A percentile compares a stretch with the other conserved stretches of the same genome.
Conservation (phyloP, 768 basidiomycete species). For the Xerocomellus chrysenteron region DNA sequence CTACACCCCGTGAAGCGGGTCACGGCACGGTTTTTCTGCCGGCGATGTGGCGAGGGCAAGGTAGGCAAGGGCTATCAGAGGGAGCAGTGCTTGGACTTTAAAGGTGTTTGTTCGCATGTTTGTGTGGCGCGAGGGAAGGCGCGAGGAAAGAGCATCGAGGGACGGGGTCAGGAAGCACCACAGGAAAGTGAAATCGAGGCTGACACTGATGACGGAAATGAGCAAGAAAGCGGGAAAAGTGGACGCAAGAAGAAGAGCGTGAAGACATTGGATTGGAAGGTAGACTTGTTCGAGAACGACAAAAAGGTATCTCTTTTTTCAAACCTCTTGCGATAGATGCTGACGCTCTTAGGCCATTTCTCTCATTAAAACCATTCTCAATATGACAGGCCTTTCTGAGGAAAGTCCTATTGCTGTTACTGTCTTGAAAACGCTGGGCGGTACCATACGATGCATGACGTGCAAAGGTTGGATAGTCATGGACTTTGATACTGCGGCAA, state of each 20-base stretch:
- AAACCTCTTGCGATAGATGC: neutral
- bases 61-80: slow-evolving; percentile 34
- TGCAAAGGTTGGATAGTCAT: slow-evolving; percentile 52
- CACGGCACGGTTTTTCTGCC: slow-evolving; percentile 60
- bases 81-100: slow-evolving; percentile 54
- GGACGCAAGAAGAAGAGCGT: slow-evolving; percentile 8
- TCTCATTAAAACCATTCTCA: slow-evolving; percentile 40
- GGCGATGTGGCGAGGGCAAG: slow-evolving; percentile 41
- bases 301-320: slow-evolving; percentile 41
- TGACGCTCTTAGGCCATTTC: slow-evolving; percentile 43
- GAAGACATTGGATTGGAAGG: slow-evolving; percentile 42
- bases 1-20: slow-evolving; percentile 59
- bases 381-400: slow-evolving; percentile 30
- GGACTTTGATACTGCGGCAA: slow-evolving; percentile 46
- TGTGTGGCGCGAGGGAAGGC: slow-evolving; percentile 39
- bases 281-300: slow-evolving; percentile 56
- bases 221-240: slow-evolving; percentile 10
- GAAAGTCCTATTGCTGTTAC: slow-evolving; percentile 26
- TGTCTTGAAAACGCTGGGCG: slow-evolving; percentile 24
- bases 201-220: neutral
- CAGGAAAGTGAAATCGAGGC: neutral
- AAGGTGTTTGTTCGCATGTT: slow-evolving; percentile 56
- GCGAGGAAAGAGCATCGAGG: neutral
- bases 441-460: slow-evolving; percentile 45
- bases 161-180: neutral